phyloP scores from a whole-genome alignment of 1,139 yeast species.

The Wickerhamomyces sp. region DNA sequence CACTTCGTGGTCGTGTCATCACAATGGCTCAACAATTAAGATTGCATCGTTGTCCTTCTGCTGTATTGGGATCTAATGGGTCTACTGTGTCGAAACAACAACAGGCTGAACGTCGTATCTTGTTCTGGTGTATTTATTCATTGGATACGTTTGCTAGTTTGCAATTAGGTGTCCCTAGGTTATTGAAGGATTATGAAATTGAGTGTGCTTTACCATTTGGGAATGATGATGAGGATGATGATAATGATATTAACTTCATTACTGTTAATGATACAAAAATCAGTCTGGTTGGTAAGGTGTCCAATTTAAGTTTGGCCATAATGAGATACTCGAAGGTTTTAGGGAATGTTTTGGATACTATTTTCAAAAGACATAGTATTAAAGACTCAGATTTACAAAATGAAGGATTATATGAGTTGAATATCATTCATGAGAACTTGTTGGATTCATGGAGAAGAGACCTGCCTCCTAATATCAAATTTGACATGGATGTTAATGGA shows the following conservation, averaged over 20 bases:
- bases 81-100: constrained; percentile 55
- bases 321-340: constrained; percentile 71
- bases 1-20: constrained; percentile 67
- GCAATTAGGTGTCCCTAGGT: constrained; percentile 76
- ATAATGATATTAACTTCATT: constrained; percentile 49
- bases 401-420: constrained; percentile 30
- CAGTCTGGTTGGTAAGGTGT: constrained; percentile 64
- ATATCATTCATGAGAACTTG: constrained; percentile 55
- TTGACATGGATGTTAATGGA: constrained; percentile 67
- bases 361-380: constrained; percentile 46
- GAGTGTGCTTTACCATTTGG: constrained; percentile 83
- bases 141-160: constrained; percentile 74
- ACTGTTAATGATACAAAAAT: constrained; percentile 53
- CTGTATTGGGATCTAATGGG: constrained; percentile 57
- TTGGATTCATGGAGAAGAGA: constrained; percentile 78
- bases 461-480: constrained; percentile 54
- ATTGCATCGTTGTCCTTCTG: constrained; percentile 83
- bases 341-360: constrained; percentile 66
- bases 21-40: constrained; percentile 86
- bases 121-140: constrained; percentile 81
- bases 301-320: constrained; percentile 54
- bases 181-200: constrained; percentile 73
- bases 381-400: constrained; percentile 28
- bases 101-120: constrained; percentile 76
- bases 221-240: constrained; percentile 41